Percentiles rank a stretch among this genome's conserved stretches.
Conservation (phyloP, 148 eudicot genomes). For the Cornus suecica region DNA sequence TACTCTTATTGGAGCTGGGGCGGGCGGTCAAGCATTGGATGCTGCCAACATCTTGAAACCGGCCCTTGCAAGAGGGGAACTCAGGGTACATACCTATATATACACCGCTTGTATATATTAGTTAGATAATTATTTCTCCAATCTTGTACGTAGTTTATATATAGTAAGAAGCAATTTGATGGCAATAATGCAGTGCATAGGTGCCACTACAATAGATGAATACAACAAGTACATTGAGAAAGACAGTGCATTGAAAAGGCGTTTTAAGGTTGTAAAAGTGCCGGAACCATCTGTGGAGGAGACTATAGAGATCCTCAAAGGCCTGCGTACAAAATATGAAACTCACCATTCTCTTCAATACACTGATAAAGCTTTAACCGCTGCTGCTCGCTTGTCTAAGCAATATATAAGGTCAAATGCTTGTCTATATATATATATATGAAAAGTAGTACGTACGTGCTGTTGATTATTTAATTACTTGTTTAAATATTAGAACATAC, state of each 20-base stretch:
- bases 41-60: constrained; percentile 20
- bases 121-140: too few species aligned
- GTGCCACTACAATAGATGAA: constrained; percentile 12
- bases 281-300: constrained; percentile 13
- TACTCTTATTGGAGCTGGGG: constrained; percentile 7
- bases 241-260: constrained; percentile 14
- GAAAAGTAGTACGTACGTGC: too few species aligned
- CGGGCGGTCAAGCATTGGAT: constrained; percentile 7
- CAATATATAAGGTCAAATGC: constrained; percentile 14
- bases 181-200: constrained; percentile 4
- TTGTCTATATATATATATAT: too few species aligned
- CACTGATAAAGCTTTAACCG: constrained; percentile 20
- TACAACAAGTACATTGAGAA: constrained; percentile 12
- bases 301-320: constrained; percentile 8
- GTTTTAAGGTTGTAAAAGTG: constrained; percentile 9
- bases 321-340: constrained; percentile 8
- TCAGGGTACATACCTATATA: background rate
- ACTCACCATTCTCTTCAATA: constrained; percentile 19
- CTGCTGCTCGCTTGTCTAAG: constrained; percentile 23
- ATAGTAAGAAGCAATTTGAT: background rate
- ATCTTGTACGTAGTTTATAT: too few species aligned
- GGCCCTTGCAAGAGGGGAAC: constrained; percentile 19
- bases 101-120: too few species aligned
- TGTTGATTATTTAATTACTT: too few species aligned
- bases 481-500: too few species aligned